These are phyloP conservation scores for Penicillium angulare DNA, from an alignment of 495 filamentous ascomycete genomes.

Conservation along the genomic window DNA sequence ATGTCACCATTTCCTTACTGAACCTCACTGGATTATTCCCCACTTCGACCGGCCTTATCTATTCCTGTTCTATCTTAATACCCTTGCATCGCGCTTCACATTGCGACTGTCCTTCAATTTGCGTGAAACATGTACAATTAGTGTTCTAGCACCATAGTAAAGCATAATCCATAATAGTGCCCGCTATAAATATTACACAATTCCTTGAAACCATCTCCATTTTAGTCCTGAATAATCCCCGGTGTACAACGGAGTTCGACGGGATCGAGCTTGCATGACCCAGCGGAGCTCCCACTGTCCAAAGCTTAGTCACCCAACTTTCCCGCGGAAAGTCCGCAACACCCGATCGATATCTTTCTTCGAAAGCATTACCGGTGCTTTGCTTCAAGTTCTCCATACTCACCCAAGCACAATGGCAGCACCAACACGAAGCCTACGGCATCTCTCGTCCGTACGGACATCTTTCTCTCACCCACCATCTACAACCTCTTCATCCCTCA, in stretches of 20 bases:
- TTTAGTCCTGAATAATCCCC: neutral
- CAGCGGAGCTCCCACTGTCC: no score
- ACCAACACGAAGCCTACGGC: slow-evolving; percentile 36
- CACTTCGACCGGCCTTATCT: slow-evolving; percentile 1
- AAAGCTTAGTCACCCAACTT: neutral
- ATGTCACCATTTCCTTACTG: no score
- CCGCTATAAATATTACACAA: slow-evolving; percentile 1
- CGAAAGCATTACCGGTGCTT: no score
- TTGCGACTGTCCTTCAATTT: slow-evolving; percentile 3
- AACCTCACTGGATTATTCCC: slow-evolving; percentile 6
- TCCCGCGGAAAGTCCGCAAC: neutral
- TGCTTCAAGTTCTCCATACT: slow-evolving; percentile 13
- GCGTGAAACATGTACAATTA: slow-evolving; percentile 15
- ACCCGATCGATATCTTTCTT: neutral
- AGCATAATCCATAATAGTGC: slow-evolving; percentile 26
- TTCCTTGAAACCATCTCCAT: slow-evolving; percentile 5
- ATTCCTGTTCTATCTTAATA: slow-evolving; percentile 16
- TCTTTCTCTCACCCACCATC: slow-evolving; percentile 17
- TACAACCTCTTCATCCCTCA: slow-evolving; percentile 13
- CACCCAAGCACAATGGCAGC: slow-evolving; percentile 33
- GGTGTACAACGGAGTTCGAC: no score
- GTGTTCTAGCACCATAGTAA: slow-evolving; percentile 11
- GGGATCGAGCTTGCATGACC: no score
- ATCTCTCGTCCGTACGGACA: slow-evolving; percentile 31
- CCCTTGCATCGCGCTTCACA: slow-evolving; percentile 28